phyloP scores from a whole-genome alignment of 805 yeast species.

The Pichia ethanolica region DNA sequence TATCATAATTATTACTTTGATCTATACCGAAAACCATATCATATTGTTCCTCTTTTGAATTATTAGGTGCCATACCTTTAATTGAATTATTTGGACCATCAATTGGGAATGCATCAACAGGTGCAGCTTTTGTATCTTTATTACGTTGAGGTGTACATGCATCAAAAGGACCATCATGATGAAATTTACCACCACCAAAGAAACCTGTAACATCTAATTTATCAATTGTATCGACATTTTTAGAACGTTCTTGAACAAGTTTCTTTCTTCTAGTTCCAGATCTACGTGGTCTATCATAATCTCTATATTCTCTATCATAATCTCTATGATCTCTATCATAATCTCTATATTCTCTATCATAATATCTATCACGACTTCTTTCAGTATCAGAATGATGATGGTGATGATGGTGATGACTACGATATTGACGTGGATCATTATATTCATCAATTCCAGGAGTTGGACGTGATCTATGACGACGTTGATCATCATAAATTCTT shows the following conservation, averaged over 20 bases:
- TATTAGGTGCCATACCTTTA: conserved; percentile 52
- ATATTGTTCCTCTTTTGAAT: conserved; percentile 53
- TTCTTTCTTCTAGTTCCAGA: conserved; percentile 30
- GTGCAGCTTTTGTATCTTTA: conserved; percentile 65
- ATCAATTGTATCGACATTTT: conserved; percentile 88
- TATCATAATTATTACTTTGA: conserved; percentile 39
- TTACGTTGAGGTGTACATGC: conserved; percentile 97
- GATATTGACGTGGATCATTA: conserved; percentile 5
- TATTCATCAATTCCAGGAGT: background rate
- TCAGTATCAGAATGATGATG: conserved; percentile 15
- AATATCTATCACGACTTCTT: background rate
- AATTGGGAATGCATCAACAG: conserved; percentile 90
- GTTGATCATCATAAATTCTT: conserved; percentile 3
- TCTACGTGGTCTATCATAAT: conserved; percentile 15
- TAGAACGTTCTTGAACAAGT: conserved; percentile 44
- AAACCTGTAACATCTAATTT: conserved; percentile 92
- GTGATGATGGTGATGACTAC: conserved; percentile 9
- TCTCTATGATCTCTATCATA: conserved; percentile 15
- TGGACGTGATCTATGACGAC: background rate
- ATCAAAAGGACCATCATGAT: conserved; percentile 98
- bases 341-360: conserved; percentile 15
- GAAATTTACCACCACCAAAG: conserved; percentile 89
- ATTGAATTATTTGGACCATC: conserved; percentile 92
- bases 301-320: conserved; percentile 8
- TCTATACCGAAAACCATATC: conserved; percentile 73